Base-by-base conservation (phyloP, 371 early-diverging fungal genomes). In the Rhizomucor miehei region DNA sequence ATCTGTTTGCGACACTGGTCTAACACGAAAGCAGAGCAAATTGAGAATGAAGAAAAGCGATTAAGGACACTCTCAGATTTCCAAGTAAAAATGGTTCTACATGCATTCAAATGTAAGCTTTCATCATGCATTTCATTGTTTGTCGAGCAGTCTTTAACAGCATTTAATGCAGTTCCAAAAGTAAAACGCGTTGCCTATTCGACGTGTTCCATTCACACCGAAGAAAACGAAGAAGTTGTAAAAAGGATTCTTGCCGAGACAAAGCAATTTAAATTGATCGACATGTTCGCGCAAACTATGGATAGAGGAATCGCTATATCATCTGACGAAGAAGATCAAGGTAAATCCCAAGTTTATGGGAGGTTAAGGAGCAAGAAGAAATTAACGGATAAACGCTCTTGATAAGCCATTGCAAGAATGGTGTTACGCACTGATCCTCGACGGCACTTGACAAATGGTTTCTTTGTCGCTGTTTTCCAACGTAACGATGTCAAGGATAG, bases 141-240 rank as follows among this genome's bases (percentile, higher is more conserved):
- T n/a, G n/a, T n/a, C n/a, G n/a, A n/a, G n/a, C n/a, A n/a, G n/a
- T n/a, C n/a, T 23, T 36, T 34, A 5, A 44, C 34, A 17, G 20
- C 23, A 41, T 4, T 25, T 51, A 35, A 3, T 35, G 17, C 40
- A 86, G 92, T 93, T 54, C 87, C 89, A 6, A 81, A 75, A 12
- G 89, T 84, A 16, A 81, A 90, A 52, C 81, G 79, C 40, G 79
- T 99, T 11, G 80, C 93, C 3, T 99, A 99, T 73, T 94, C 99
- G 21, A 98, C 99, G 4, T 96, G 99, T 60, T 97, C 99, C 1
- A 79, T 91, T 24, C 90, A 97, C 56, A 73, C 80, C 10, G 89
- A 93, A 70, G 99, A 99, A 64, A 98, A 99, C 69, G 99, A 99
- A 66, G 83, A 87, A 25, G 98, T 99, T 0, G 93, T 99, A 19